Conservation (phyloP, 2,329 filamentous ascomycete genomes). For the Ophiobolus disseminans region DNA sequence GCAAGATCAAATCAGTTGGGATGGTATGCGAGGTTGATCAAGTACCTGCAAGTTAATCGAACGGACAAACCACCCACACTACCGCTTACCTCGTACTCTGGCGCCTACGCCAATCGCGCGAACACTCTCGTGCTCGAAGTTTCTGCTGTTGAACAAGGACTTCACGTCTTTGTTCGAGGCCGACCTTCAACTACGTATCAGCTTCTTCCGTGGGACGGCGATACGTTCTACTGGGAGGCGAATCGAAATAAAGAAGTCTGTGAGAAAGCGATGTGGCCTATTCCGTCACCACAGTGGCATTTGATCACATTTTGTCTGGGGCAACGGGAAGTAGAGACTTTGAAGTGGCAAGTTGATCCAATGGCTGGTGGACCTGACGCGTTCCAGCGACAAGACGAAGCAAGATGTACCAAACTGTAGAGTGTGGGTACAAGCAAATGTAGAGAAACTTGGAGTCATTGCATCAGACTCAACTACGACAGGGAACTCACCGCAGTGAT, state of each 20-base stretch:
- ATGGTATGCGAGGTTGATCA: background rate
- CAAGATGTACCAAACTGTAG: too few species aligned
- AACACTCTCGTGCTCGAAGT: background rate
- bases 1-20: background rate
- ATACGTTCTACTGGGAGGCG: constrained; percentile 18
- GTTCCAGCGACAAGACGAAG: background rate
- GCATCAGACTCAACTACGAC: too few species aligned
- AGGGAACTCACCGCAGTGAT: too few species aligned
- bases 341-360: constrained; percentile 4
- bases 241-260: constrained; percentile 11
- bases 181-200: constrained; percentile 7
- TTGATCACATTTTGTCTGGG: background rate
- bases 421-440: too few species aligned
- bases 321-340: background rate
- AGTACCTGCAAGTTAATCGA: background rate
- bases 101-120: background rate
- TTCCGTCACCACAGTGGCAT: background rate
- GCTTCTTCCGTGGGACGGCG: constrained; percentile 9
- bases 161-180: background rate
- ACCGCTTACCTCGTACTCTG: background rate
- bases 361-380: constrained; percentile 2
- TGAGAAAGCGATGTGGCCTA: constrained; percentile 5
- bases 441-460: too few species aligned
- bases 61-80: background rate
- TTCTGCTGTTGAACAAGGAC: background rate